Conservation (phyloP, 163 green algal genomes). For the Chloromonas sp. region DNA sequence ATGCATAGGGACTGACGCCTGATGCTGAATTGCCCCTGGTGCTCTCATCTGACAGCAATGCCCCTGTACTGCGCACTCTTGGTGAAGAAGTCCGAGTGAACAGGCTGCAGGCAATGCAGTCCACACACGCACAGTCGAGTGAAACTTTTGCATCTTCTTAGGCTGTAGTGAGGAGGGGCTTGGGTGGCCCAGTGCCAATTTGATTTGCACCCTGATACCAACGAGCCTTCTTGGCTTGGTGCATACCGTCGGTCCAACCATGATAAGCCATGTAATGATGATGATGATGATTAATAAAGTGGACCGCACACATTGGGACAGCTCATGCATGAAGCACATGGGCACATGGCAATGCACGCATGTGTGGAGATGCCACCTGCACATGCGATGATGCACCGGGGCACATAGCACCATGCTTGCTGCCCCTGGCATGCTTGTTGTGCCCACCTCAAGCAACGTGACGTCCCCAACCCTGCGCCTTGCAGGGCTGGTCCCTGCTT, state of each 20-base stretch:
- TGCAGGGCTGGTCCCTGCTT: too few relatives aligned
- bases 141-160: neutral
- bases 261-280: neutral
- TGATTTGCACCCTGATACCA: neutral
- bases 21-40: too few relatives aligned
- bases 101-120: neutral
- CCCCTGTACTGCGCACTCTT: neutral
- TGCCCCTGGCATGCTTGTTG: neutral
- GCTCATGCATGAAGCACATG: too few relatives aligned
- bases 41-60: neutral
- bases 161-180: neutral
- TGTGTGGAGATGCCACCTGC: neutral
- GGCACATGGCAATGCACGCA: too few relatives aligned
- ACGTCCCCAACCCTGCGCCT: neutral
- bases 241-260: neutral
- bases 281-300: too few relatives aligned
- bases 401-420: neutral
- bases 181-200: neutral
- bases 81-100: neutral
- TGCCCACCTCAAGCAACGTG: neutral
- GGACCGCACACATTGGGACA: too few relatives aligned
- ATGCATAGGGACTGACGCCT: too few relatives aligned
- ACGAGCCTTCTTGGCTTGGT: neutral
- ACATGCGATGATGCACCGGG: neutral
- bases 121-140: neutral